phyloP scores from a whole-genome alignment of 345 rosid species.

The Syzygium grande region DNA sequence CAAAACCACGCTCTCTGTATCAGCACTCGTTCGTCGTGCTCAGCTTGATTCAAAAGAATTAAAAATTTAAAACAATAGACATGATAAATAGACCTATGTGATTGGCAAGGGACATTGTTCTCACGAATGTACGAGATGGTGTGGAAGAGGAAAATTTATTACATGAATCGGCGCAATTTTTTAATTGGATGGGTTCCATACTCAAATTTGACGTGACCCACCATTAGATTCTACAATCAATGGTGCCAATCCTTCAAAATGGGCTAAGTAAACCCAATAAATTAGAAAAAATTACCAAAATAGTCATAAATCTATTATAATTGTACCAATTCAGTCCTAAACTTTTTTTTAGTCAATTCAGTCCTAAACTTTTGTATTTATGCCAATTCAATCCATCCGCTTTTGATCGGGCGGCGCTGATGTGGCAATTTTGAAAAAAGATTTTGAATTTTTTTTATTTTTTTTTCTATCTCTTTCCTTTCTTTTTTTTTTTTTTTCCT shows the following conservation, averaged over 20 bases:
- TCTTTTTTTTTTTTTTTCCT: too few relatives aligned
- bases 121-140: background rate
- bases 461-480: too few relatives aligned
- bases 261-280: background rate
- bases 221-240: background rate
- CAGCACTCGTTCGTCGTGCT: fast-evolving
- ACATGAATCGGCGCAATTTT: background rate
- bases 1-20: background rate
- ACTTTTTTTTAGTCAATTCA: too few relatives aligned
- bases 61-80: background rate
- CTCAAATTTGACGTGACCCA: background rate
- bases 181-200: background rate
- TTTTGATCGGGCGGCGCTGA: too few relatives aligned
- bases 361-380: too few relatives aligned
- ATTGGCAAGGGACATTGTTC: background rate
- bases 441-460: too few relatives aligned
- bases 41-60: background rate
- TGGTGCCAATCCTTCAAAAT: background rate
- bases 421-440: too few relatives aligned
- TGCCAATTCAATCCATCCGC: too few relatives aligned
- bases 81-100: background rate
- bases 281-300: too few relatives aligned
- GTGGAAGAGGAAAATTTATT: background rate
- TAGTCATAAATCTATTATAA: too few relatives aligned
- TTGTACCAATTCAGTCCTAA: too few relatives aligned